phyloP scores from a whole-genome alignment of 805 yeast species.

The Clavispora vitiphila region DNA sequence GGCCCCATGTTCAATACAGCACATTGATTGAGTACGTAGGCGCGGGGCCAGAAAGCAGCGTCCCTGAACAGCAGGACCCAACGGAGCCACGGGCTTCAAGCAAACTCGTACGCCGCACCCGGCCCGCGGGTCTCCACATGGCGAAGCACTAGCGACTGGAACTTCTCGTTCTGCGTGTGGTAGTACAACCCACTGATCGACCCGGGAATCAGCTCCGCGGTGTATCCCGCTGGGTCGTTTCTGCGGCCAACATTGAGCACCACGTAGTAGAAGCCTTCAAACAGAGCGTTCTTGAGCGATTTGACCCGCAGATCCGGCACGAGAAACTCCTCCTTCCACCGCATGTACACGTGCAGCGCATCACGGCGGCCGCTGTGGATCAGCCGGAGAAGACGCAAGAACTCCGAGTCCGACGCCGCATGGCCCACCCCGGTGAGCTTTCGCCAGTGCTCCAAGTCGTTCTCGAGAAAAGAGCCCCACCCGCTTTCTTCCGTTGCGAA shows the following conservation, averaged over 20 bases:
- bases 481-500: constrained; percentile 53
- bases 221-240: constrained; percentile 4
- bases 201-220: constrained; percentile 45
- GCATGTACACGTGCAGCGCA: constrained; percentile 59
- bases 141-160: constrained; percentile 67
- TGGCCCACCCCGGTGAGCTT: constrained; percentile 39
- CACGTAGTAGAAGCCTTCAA: constrained; percentile 88
- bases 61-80: no score
- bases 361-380: constrained; percentile 30
- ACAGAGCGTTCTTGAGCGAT: constrained; percentile 69
- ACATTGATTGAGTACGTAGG: no score
- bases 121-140: constrained; percentile 48
- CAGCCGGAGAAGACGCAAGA: constrained; percentile 21
- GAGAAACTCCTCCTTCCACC: constrained; percentile 91
- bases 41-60: no score
- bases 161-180: constrained; percentile 72
- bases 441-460: constrained; percentile 49
- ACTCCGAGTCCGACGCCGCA: constrained; percentile 41
- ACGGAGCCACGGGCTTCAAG: no score
- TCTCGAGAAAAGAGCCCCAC: constrained; percentile 47
- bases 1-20: no score
- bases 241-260: constrained; percentile 61
- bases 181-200: constrained; percentile 75
- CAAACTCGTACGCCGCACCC: constrained; percentile 22
- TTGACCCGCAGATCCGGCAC: constrained; percentile 72